A percentile compares a stretch with the other conserved stretches of the same genome.
phyloP scores from a whole-genome alignment of 495 filamentous ascomycete species.

The Pyrenopolyporus hunteri region DNA sequence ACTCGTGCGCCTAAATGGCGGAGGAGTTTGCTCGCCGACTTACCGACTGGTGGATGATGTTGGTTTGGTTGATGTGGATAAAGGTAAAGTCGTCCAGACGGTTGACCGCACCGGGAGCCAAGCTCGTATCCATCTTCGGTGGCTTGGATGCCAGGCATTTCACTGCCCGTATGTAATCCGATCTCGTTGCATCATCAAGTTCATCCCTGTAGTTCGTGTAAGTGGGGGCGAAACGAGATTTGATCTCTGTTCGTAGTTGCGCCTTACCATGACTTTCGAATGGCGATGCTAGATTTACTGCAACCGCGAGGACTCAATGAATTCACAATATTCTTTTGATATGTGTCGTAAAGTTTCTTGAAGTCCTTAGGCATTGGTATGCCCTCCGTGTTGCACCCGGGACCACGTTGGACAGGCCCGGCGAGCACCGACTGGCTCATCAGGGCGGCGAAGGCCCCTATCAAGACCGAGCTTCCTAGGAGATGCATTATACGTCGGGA shows the following conservation, averaged over 20 bases:
- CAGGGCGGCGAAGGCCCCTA: constrained; percentile 7
- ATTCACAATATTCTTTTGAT: constrained; percentile 21
- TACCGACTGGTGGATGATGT: constrained; percentile 64
- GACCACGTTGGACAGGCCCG: constrained; percentile 1
- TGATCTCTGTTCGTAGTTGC: background rate
- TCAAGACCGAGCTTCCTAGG: background rate
- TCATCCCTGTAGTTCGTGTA: constrained; percentile 53
- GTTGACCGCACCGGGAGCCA: constrained; percentile 47
- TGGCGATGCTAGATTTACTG: constrained; percentile 52
- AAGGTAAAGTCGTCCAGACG: constrained; percentile 71
- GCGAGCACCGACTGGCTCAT: constrained; percentile 13
- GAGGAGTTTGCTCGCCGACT: background rate
- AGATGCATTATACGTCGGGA: constrained; percentile 11
- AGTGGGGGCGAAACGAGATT: constrained; percentile 1
- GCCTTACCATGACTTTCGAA: constrained; percentile 57
- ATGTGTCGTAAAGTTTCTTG: constrained; percentile 15
- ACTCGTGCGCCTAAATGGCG: background rate
- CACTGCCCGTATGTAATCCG: constrained; percentile 67
- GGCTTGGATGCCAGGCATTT: constrained; percentile 66
- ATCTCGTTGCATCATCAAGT: constrained; percentile 56
- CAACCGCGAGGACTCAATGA: constrained; percentile 37
- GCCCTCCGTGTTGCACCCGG: background rate
- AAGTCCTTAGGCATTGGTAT: constrained; percentile 31
- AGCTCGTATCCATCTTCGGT: constrained; percentile 49
- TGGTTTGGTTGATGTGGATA: constrained; percentile 67